Conservation (phyloP, 2,329 filamentous ascomycete species). For the Apiospora sp. region DNA sequence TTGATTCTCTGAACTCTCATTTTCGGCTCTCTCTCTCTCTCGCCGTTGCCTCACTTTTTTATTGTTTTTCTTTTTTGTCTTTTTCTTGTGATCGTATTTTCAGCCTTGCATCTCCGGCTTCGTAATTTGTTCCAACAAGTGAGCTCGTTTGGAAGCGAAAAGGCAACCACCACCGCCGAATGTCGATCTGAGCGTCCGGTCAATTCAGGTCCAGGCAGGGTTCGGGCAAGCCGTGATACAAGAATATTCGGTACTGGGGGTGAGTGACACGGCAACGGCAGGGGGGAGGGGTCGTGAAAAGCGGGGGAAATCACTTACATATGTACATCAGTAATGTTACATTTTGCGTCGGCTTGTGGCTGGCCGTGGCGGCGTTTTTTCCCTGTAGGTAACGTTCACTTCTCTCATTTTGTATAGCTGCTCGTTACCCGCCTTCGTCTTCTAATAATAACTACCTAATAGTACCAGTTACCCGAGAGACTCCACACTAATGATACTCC, state of each 20-base stretch:
- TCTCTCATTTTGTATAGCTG: background rate
- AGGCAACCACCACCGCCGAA: background rate
- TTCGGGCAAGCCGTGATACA: slow-evolving; percentile 1
- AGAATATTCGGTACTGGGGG: background rate
- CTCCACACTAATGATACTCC: slow-evolving; percentile 1
- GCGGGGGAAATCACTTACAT: background rate
- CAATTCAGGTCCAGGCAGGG: too few relatives aligned
- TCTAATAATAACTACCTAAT: background rate
- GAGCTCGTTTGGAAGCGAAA: background rate
- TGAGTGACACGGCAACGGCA: slow-evolving; percentile 5
- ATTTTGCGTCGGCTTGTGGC: background rate
- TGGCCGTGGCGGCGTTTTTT: background rate
- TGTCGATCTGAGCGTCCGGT: background rate
- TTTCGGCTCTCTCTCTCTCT: background rate
- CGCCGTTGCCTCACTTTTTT: background rate
- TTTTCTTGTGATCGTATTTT: background rate
- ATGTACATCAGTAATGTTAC: too few relatives aligned
- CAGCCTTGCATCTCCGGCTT: background rate
- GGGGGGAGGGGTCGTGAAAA: background rate
- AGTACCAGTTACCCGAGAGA: background rate
- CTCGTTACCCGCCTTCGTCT: background rate
- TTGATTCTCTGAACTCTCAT: background rate
- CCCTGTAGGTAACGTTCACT: background rate
- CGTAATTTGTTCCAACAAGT: background rate
- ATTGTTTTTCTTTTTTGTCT: background rate